Percentiles rank a stretch among this genome's conserved stretches.
These are phyloP conservation scores for Rubia balearica DNA, from an alignment of 305 asterid genomes.

Conservation along the genomic window DNA sequence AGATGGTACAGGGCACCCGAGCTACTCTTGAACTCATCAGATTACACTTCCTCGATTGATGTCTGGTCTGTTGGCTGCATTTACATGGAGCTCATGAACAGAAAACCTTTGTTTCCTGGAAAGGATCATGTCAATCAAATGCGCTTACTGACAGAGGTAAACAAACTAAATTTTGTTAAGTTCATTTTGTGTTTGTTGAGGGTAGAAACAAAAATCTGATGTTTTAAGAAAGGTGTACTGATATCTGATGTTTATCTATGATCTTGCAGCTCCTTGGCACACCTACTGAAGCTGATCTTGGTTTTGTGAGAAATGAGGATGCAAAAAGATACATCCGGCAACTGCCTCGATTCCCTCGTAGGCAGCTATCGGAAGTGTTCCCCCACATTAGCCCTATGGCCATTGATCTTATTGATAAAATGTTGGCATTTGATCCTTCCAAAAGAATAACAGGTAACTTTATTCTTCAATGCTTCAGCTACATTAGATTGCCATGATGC, in stretches of 20 bases:
- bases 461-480: constrained; percentile 7
- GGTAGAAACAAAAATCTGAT: too few species aligned
- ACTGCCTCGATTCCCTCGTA: constrained; percentile 74
- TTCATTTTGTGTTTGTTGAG: not conserved
- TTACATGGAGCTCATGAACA: constrained; percentile 91
- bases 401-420: constrained; percentile 79
- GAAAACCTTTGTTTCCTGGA: constrained; percentile 84
- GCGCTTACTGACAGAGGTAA: constrained; percentile 83
- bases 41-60: constrained; percentile 74
- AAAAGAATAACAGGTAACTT: constrained; percentile 76
- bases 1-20: constrained; percentile 99
- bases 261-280: constrained; percentile 75
- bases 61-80: constrained; percentile 99
- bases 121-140: constrained; percentile 92
- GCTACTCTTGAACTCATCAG: constrained; percentile 72
- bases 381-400: constrained; percentile 81
- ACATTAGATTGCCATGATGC: not conserved
- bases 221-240: not conserved
- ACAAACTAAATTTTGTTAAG: not conserved
- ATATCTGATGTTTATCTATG: constrained; percentile 11
- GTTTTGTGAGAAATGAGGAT: constrained; percentile 61
- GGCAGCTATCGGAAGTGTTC: constrained; percentile 56
- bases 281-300: constrained; percentile 77
- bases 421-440: constrained; percentile 74
- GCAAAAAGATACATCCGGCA: constrained; percentile 77